phyloP scores from a whole-genome alignment of 805 yeast genomes.

The Kurtzmaniella fragi region DNA sequence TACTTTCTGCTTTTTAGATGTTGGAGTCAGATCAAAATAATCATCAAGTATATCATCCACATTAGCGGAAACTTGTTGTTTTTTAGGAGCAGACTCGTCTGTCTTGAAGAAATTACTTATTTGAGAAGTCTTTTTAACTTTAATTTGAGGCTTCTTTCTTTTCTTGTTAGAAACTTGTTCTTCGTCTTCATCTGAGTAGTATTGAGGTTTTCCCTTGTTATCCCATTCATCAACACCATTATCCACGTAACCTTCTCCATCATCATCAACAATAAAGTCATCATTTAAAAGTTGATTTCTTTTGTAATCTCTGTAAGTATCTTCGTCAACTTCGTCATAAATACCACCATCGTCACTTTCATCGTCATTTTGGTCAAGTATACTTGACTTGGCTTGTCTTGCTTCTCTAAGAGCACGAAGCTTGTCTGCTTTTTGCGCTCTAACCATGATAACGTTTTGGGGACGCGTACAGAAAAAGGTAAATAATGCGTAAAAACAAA shows the following conservation, averaged over 20 bases:
- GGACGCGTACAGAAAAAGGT: neutral
- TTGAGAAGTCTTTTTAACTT: conserved; percentile 40
- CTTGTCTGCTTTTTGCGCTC: conserved; percentile 3
- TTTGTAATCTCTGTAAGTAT: conserved; percentile 67
- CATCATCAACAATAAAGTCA: conserved; percentile 92
- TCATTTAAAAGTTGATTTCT: conserved; percentile 79
- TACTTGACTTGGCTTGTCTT: conserved; percentile 51
- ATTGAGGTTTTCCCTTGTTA: conserved; percentile 41
- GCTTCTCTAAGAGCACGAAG: conserved; percentile 46
- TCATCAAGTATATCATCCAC: conserved; percentile 67
- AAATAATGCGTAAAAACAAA: neutral
- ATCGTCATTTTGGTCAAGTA: conserved; percentile 34
- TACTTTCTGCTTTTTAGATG: conserved; percentile 10
- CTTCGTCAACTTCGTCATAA: conserved; percentile 87
- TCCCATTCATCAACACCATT: conserved; percentile 93
- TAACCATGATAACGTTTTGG: neutral
- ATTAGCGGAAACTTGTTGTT: conserved; percentile 42
- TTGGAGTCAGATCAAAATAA: conserved; percentile 24
- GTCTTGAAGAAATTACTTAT: conserved; percentile 52
- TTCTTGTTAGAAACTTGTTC: conserved; percentile 17
- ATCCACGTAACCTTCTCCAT: conserved; percentile 91
- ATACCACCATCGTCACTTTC: conserved; percentile 49
- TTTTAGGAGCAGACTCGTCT: conserved; percentile 25
- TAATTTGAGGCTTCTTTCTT: conserved; percentile 26
- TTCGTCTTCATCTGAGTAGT: conserved; percentile 52